Base-by-base conservation (phyloP, 768 basidiomycete species). In the Russula emetica region DNA sequence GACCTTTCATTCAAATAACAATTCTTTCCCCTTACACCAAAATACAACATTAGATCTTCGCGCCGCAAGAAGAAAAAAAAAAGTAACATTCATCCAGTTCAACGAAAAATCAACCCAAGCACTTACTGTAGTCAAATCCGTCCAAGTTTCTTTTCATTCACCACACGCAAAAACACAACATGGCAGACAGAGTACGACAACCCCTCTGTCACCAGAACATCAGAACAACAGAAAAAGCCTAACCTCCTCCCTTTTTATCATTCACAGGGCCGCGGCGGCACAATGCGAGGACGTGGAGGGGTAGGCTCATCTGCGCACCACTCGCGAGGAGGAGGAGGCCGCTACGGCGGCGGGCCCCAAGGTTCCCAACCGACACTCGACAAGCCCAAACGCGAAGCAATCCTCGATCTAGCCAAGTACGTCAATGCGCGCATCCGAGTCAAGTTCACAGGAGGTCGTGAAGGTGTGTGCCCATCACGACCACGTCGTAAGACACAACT, bases 401-500 rank as follows among this genome's bases (percentile, higher is more conserved):
- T 98, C 75, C 85, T 98, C 36, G 94, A 98, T 74, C 85, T 98
- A 36, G 85, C 90, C 55, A 95, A 96, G 75, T 98, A 97, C 70
- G 89, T 90, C 58, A 91, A 96, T 74, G 87, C 94, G 75, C 83
- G 85, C 66, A 92, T 99, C 72, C 79, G 93, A 61, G 94, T 98
- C 71, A 98, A 97, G 76, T 98, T 99, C 72, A 93, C 93, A n/a
- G 97, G 97, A 50, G 96, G 96, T 44, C 79, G 97, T 45, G 94
- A 99, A 83, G 94, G 95, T 92, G 65, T 56, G 36, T 34, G 34
- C 32, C 32, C 32, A 32, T 10, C 32, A 32, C 32, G 32, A 9
- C 34, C 8, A 9, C 36, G 4, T 36, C 36, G n/a, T n/a, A 34
- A 36, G 36, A 36, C 36, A 36, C 13, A 36, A 36, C 36, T 36